Conservation (phyloP, 805 yeast genomes). For the Yarrowia yakushimensis region DNA sequence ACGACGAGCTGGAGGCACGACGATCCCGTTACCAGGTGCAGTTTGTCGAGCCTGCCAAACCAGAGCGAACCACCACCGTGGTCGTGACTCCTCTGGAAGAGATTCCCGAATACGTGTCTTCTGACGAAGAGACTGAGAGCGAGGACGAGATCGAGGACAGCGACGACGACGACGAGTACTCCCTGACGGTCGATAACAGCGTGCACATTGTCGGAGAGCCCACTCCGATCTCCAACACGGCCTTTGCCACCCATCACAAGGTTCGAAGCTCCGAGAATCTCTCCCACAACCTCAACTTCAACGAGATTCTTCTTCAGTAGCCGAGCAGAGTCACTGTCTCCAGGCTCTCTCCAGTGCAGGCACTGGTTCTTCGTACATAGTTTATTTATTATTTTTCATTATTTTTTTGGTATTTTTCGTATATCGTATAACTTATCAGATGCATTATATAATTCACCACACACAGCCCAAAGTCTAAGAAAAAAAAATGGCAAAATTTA, state of each 20-base stretch:
- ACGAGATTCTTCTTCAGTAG: neutral
- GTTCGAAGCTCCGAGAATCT: neutral
- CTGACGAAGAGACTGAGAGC: conserved; percentile 10
- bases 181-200: neutral
- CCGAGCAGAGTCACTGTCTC: too few species aligned
- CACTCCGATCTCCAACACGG: neutral
- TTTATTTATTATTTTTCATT: neutral
- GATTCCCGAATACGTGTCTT: conserved; percentile 4
- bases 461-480: neutral
- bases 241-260: conserved; percentile 13
- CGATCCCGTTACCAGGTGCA: conserved; percentile 12
- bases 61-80: neutral
- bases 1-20: conserved; percentile 19
- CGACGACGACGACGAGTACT: neutral
- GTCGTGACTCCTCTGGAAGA: neutral
- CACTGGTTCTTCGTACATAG: conserved; percentile 16
- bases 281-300: neutral
- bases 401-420: too few species aligned
- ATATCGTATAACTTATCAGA: neutral
- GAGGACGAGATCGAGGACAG: conserved; percentile 6
- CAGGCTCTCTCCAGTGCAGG: conserved; percentile 18
- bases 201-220: conserved; percentile 1
- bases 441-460: neutral
- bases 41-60: conserved; percentile 3
- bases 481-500: neutral